Percentiles rank a stretch among this genome's conserved stretches.
Conservation (phyloP, 2,329 filamentous ascomycete species). For the Exophiala lecanii-corni region DNA sequence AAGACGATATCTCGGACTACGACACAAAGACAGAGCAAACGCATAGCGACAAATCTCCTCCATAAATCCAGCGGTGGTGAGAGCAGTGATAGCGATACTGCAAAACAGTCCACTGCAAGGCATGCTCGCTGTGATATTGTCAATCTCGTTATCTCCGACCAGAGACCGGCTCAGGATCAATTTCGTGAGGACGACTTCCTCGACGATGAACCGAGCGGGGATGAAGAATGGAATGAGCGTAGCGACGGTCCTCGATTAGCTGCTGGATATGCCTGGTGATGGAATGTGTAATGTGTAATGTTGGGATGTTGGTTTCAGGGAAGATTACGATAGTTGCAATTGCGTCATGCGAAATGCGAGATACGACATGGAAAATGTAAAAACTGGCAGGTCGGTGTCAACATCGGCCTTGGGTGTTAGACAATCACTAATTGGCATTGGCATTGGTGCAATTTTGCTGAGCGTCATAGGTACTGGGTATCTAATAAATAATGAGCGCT, state of each 20-base stretch:
- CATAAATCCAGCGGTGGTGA: conserved; percentile 10
- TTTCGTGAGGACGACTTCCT: conserved; percentile 58
- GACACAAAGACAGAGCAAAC: conserved; percentile 38
- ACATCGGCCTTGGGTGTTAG: no score
- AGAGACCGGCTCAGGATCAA: conserved; percentile 55
- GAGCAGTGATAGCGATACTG: conserved; percentile 14
- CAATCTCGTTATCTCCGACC: conserved; percentile 57
- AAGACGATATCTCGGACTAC: conserved; percentile 13
- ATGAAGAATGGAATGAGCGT: conserved; percentile 57
- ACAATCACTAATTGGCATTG: no score
- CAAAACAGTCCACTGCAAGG: not conserved
- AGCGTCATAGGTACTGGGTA: no score
- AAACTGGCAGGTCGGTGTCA: no score
- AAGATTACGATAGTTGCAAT: no score
- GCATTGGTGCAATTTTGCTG: no score
- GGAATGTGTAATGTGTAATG: no score
- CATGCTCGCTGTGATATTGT: conserved; percentile 58
- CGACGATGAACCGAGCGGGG: conserved; percentile 51
- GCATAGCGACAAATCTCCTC: conserved; percentile 27
- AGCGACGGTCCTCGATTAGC: conserved; percentile 31
- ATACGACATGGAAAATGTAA: no score
- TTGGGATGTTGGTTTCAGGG: no score
- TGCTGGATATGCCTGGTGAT: conserved; percentile 17
- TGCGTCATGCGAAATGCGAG: no score
- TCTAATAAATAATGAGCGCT: no score